Conservation (phyloP, 306 rosid genomes). For the Hippophae gyantsensis region DNA sequence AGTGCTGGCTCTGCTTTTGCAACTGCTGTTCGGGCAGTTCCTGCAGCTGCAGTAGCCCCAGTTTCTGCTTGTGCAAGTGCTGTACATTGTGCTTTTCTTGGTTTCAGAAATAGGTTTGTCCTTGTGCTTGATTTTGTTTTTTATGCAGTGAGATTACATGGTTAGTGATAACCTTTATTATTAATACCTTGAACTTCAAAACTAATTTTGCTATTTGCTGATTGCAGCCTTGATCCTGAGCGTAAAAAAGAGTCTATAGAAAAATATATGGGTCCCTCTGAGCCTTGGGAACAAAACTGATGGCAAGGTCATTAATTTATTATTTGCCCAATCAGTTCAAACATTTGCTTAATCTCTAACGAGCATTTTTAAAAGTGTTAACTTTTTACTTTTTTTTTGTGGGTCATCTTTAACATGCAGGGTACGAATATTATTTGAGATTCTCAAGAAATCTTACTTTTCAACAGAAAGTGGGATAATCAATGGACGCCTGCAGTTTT, state of each 20-base stretch:
- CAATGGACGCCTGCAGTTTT: neutral
- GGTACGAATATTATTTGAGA: neutral
- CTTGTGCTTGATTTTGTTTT: constrained; percentile 15
- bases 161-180: constrained; percentile 4
- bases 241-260: constrained; percentile 89
- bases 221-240: constrained; percentile 85
- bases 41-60: constrained; percentile 90
- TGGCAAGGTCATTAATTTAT: constrained; percentile 20
- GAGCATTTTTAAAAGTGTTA: neutral
- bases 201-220: constrained; percentile 12
- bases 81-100: constrained; percentile 77
- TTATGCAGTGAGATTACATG: constrained; percentile 5
- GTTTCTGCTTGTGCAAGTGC: constrained; percentile 98
- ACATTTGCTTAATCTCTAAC: constrained; percentile 3
- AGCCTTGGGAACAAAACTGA: constrained; percentile 62
- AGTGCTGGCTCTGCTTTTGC: constrained; percentile 88
- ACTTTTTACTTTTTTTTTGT: no score
- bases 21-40: constrained; percentile 80
- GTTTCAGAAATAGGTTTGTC: constrained; percentile 82
- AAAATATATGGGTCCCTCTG: constrained; percentile 77
- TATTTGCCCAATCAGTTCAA: neutral
- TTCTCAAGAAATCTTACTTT: constrained; percentile 1
- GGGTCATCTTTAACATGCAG: constrained; percentile 1
- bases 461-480: neutral
- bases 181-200: constrained; percentile 12